Base-by-base conservation (phyloP, 495 filamentous ascomycete genomes). In the Talaromyces ruber region DNA sequence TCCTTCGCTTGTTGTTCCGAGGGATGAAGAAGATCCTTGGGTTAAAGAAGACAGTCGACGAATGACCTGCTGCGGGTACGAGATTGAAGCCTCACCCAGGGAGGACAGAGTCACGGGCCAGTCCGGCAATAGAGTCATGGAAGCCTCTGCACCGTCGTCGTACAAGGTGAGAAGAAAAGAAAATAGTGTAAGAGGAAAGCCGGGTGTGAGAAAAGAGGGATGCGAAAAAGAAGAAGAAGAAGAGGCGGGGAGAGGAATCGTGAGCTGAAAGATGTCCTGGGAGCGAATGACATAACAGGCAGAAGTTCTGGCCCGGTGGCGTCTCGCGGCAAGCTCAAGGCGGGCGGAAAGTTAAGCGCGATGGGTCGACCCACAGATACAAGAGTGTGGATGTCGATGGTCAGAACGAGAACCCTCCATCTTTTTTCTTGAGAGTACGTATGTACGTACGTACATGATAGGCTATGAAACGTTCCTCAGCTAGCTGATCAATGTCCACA, bases 21-120 rank as follows among this genome's bases (percentile, higher is more conserved):
- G 63, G 59, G 71, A 65, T 28, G 71, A 65, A 67, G 73, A 68
- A 57, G 79, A 61, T 65, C 70, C 73, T 51, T 70, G 68, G 60
- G 72, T 73, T 22, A 80, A 63, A 37, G 75, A 70, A 12, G 80
- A 75, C 64, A 86, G 71, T 59, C 81, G 84, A 56, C 82, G 76
- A 67, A 78, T 81, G 62, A 85, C 73, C 66, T 79, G 79, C 58
- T 81, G 77, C 58, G 88, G 65, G 59, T 84, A 81, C 28, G 72
- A 66, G 59, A 75, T 70, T 62, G 73, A 78, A 69, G 76, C 73
- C 72, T 82, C 76, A 68, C 74, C 68, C 73, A 81, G 69, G 58
- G 72, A 73, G 68, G 76, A 76, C 72, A 77, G 72, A 71, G 79
- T 78, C 72, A 75, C 70, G 61, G 69, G 73, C 66, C 75, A 71